phyloP scores from a whole-genome alignment of 306 rosid species.

The Castanea sativa region DNA sequence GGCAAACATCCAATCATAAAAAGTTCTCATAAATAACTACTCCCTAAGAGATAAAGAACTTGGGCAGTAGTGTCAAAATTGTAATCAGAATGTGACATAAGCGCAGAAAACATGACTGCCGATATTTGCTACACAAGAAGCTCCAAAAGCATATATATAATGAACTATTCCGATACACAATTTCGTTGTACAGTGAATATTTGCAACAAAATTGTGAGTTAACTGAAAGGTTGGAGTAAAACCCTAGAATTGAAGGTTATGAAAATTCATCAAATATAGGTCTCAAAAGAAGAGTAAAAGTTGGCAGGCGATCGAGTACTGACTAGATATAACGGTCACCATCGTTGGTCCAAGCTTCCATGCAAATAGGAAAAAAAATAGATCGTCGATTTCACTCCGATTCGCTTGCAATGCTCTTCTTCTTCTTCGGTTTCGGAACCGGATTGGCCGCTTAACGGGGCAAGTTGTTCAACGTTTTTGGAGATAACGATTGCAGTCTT shows the following conservation, averaged over 20 bases:
- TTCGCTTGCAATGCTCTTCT: constrained; percentile 12
- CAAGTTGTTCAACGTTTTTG: not conserved
- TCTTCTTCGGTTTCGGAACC: constrained; percentile 4
- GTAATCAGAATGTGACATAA: not conserved
- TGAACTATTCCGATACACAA: not conserved
- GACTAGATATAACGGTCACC: constrained; percentile 53
- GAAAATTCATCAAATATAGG: too few relatives aligned
- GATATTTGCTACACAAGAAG: not conserved
- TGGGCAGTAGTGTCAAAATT: not conserved
- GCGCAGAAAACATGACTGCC: not conserved
- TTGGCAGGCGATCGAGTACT: too few relatives aligned
- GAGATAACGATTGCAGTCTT: not conserved
- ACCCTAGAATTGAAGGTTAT: not conserved
- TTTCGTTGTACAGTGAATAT: not conserved
- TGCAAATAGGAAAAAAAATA: constrained; percentile 72
- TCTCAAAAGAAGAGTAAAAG: not conserved
- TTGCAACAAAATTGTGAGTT: not conserved
- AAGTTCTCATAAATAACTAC: not conserved
- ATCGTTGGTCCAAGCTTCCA: constrained; percentile 68
- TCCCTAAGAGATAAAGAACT: not conserved
- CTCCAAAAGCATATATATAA: not conserved
- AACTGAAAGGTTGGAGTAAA: not conserved
- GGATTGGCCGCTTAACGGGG: too few relatives aligned
- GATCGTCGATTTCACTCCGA: constrained; percentile 50
- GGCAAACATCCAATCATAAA: too few relatives aligned